Evolutionary conservation across 208 protist species (phyloP), one percentile per base, ranked within the genome.

Genomic region (Jaenimonas drosophilae): DNA sequence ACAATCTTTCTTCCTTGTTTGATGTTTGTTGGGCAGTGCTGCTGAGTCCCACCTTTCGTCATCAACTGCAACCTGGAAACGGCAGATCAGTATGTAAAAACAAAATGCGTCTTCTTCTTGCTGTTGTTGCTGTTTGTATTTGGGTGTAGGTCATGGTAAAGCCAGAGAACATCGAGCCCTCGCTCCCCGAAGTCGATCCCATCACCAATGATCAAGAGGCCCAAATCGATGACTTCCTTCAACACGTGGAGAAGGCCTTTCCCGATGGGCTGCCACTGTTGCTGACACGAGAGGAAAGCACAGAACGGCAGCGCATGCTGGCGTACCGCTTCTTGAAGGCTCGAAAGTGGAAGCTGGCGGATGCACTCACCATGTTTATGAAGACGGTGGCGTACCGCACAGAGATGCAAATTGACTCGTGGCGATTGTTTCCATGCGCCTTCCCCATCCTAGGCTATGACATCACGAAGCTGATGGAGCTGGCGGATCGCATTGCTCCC

Each of bases 311-410:
- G 19, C 65, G 70, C 2, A 41, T 70, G 3, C 70, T 83, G 5
- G 78, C 59, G 19, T 88, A 83, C 64, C 76, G 75, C 32, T 62
- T 64, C 21, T 59, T 88, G 16, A 88, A 70, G 27, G 73, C 78
- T 2, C 67, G 78, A 7, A 58, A 64, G 21, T 88, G 72, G 73
- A 80, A 77, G 37, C 2, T 54, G 28, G 53, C 34, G 26, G 46
- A 82, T 29, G 64, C 70, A 14, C 30, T 83, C 28, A 36, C 50
- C 11, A 88, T 88, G 78, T 45, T 83, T n/a, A 45, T 43, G 2
- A 64, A 36, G 7, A 79, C 66, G 3, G 61, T 75, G n/a, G 27
- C 32, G 29, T 88, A 72, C 41, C 61, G 73, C 11, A 52, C 55
- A 12, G 59, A 76, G 28, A 20, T 69, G 33, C 57, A 54, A n/a